Evolutionary conservation across 495 filamentous ascomycete species (phyloP).

Genomic region (Apiosordaria backusii): DNA sequence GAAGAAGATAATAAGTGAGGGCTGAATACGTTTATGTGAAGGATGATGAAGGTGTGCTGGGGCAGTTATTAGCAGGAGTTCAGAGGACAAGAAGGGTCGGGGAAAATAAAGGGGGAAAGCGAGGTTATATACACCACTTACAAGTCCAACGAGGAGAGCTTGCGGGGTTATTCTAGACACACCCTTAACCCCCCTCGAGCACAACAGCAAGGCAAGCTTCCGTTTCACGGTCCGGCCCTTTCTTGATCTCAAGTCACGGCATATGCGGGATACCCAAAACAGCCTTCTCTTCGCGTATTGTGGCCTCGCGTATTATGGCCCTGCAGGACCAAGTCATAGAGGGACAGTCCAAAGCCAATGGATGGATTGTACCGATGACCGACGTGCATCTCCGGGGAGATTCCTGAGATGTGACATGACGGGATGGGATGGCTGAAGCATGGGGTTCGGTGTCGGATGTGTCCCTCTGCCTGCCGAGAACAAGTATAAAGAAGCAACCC

Average conservation of each 20-base stretch:
- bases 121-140: not conserved
- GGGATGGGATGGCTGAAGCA: not conserved
- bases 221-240: not conserved
- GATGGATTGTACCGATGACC: not conserved
- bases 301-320: no score
- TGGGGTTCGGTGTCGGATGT: not conserved
- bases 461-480: not conserved
- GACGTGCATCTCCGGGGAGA: not conserved
- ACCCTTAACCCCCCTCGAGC: not conserved
- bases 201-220: not conserved
- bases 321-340: not conserved
- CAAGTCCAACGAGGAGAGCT: not conserved
- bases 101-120: not conserved
- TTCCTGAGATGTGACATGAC: not conserved
- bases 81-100: not conserved
- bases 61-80: not conserved
- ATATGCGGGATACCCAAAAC: constrained; percentile 1
- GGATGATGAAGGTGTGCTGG: no score
- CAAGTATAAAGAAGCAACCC: not conserved
- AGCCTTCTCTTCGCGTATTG: not conserved
- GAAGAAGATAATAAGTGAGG: no score
- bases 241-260: not conserved
- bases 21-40: no score
- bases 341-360: not conserved
- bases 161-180: not conserved